phyloP scores from a whole-genome alignment of 2,329 filamentous ascomycete species.

The Alternaria sp. region DNA sequence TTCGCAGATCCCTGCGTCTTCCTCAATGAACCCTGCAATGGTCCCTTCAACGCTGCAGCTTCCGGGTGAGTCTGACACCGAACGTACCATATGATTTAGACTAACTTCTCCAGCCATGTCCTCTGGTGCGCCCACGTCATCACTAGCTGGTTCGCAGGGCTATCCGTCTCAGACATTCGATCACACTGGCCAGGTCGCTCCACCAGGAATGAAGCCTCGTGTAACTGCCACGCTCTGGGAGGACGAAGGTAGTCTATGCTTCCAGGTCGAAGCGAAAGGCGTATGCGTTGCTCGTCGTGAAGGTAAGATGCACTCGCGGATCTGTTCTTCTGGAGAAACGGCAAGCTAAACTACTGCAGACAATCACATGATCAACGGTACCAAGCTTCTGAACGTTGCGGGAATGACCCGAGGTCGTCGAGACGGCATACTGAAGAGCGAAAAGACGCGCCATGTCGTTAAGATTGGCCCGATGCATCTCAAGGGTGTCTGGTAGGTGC shows the following conservation, averaged over 20 bases:
- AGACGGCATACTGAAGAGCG: constrained; percentile 96
- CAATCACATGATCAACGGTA: constrained; percentile 99
- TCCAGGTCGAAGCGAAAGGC: constrained; percentile 95
- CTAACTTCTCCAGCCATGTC: constrained; percentile 44
- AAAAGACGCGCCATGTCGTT: constrained; percentile 95
- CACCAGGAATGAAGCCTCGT: constrained; percentile 92
- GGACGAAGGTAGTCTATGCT: constrained; percentile 96
- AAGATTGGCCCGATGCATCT: constrained; percentile 99
- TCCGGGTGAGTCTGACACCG: constrained; percentile 52
- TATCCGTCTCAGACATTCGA: constrained; percentile 70
- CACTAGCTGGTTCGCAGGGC: constrained; percentile 42
- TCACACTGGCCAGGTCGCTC: constrained; percentile 89
- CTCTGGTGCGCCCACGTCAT: constrained; percentile 40
- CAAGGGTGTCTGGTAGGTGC: constrained; percentile 69
- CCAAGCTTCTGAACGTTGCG: constrained; percentile 94
- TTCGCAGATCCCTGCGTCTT: constrained; percentile 75
- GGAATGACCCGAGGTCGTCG: constrained; percentile 96
- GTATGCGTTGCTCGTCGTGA: constrained; percentile 95
- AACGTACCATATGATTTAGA: not conserved
- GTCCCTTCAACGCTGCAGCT: constrained; percentile 77
- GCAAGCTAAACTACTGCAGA: constrained; percentile 61
- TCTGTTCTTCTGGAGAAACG: not conserved
- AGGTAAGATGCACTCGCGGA: constrained; percentile 62
- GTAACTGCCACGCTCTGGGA: constrained; percentile 98
- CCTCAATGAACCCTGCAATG: constrained; percentile 71